phyloP scores from a whole-genome alignment of 257 asterid genomes.

The Nicotiana benthamiana region DNA sequence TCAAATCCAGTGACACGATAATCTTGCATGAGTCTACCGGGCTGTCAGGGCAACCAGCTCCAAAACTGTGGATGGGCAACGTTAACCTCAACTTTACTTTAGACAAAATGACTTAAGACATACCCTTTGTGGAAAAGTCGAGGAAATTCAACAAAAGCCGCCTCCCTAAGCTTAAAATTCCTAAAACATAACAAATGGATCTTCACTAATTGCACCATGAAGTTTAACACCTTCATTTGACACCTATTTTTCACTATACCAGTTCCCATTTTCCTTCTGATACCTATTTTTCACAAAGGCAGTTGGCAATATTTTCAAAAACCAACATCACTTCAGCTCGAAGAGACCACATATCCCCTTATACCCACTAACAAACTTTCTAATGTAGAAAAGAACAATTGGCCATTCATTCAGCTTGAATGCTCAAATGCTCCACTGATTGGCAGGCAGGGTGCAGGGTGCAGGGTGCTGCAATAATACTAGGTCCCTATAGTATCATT shows the following conservation, averaged over 20 bases:
- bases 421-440: not conserved
- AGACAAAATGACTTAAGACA: conserved; percentile 31
- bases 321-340: not conserved
- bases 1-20: conserved; percentile 37
- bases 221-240: not conserved
- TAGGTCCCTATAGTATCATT: not conserved
- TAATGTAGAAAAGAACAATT: not conserved
- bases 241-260: not conserved
- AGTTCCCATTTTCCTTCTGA: not conserved
- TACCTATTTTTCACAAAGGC: not conserved
- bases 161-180: not conserved
- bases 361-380: not conserved
- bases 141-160: not conserved
- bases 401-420: not conserved
- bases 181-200: not conserved
- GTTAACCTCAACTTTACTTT: conserved; percentile 41
- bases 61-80: conserved; percentile 90
- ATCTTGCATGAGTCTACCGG: conserved; percentile 74
- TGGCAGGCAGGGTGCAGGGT: not conserved
- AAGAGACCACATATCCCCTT: not conserved
- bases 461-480: not conserved
- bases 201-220: not conserved
- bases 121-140: conserved; percentile 13
- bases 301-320: not conserved
- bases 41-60: conserved; percentile 73